Base-by-base conservation (phyloP, 2,329 filamentous ascomycete genomes). In the Stachybotrys chlorohalonatus region DNA sequence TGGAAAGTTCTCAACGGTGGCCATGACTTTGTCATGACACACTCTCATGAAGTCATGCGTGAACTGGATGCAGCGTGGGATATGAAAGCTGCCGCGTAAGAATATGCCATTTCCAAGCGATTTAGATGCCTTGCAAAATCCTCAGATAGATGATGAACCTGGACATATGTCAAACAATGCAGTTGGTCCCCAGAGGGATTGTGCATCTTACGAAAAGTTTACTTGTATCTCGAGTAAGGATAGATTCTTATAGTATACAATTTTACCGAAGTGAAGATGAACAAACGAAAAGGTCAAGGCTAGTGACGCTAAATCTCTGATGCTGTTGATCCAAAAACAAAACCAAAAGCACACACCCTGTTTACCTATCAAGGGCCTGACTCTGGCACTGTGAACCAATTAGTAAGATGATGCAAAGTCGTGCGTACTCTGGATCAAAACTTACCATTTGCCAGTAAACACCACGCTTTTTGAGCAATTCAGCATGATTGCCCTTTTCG, bases 1-100 rank as follows among this genome's bases (percentile, higher is more conserved):
- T 83, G 80, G 75, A 73, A 69, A 39, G 64, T 79, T 11, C 68
- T 85, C 1, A 73, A 75, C 0, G 81, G 80, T 1, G 77, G 75
- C 1, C 83, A 86, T 61, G 82, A 86, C 58, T 85, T 85, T 60
- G 80, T 83, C 15, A 83, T 84, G 71, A 82, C 80, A n/a, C 74
- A 79, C 56, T 64, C 72, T 0, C 61, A 66, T 7, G 64, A 70
- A 42, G 75, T 80, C 11, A 60, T 82, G 55, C 62, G 66, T 47
- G 72, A 71, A 54, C 68, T 84, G 9, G 75, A 77, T 54, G 66
- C 68, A 32, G 75, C 79, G 55, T 83, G 79, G 78, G 70, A 62
- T 4, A 57, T 56, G 31, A 55, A 59, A 53, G 39, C 45, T 24
- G 32, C 31, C 51, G 52, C 6, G 39, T 45, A 30, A 48, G 31